Conservation (phyloP, 2,329 filamentous ascomycete species). For the Aspergillus viridinutans region DNA sequence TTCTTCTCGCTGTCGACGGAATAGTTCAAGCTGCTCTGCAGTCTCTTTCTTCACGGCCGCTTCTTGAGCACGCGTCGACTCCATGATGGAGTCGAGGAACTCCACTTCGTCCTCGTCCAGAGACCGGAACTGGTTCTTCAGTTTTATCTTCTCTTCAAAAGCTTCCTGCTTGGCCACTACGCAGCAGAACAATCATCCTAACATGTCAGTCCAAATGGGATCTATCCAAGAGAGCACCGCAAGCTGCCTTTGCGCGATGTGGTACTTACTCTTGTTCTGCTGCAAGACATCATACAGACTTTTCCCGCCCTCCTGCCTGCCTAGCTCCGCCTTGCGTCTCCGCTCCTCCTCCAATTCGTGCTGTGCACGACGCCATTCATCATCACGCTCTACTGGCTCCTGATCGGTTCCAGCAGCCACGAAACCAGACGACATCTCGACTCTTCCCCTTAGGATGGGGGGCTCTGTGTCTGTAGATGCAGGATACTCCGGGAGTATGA, state of each 20-base stretch:
- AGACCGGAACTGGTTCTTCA: slow-evolving; percentile 50
- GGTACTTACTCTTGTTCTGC: slow-evolving; percentile 46
- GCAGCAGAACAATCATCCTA: slow-evolving; percentile 28
- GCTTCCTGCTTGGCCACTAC: slow-evolving; percentile 49
- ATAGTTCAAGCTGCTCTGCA: slow-evolving; percentile 54
- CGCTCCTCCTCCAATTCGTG: slow-evolving; percentile 46
- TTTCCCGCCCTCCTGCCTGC: slow-evolving; percentile 52
- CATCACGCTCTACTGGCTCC: slow-evolving; percentile 37
- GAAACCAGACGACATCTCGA: slow-evolving; percentile 44
- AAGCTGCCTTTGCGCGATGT: background rate
- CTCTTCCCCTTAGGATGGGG: background rate
- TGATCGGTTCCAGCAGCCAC: slow-evolving; percentile 42
- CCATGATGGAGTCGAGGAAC: slow-evolving; percentile 53
- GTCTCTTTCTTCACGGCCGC: slow-evolving; percentile 56
- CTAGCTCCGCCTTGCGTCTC: slow-evolving; percentile 41
- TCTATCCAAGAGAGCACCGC: background rate
- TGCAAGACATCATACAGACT: slow-evolving; percentile 48
- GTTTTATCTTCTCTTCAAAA: slow-evolving; percentile 47
- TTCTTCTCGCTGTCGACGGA: slow-evolving; percentile 57
- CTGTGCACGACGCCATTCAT: slow-evolving; percentile 42
- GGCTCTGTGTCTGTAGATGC: background rate
- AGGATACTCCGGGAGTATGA: background rate
- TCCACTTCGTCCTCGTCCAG: slow-evolving; percentile 51
- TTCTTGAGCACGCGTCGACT: slow-evolving; percentile 55
- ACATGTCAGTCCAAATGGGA: slow-evolving; percentile 35